These are phyloP conservation scores for Pyrrhoderma noxium DNA, from an alignment of 1,284 basidiomycete species.

Conservation along the genomic window DNA sequence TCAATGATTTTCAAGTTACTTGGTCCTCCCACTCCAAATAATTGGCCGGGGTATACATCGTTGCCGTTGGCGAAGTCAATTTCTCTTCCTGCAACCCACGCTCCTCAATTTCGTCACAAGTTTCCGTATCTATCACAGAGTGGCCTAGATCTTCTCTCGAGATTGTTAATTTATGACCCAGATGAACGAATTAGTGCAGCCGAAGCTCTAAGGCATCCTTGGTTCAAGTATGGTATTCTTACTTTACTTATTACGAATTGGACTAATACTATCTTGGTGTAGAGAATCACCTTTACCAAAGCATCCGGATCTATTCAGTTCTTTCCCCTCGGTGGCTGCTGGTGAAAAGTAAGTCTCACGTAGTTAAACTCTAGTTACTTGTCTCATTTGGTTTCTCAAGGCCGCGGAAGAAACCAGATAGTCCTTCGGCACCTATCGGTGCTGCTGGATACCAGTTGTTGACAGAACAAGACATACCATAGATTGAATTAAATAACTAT, in stretches of 20 bases:
- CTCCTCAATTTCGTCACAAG: constrained; percentile 62
- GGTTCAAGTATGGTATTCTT: constrained; percentile 66
- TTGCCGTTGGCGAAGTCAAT: constrained; percentile 80
- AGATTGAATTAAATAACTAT: too few species aligned
- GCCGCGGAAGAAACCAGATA: constrained; percentile 69
- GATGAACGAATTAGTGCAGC: constrained; percentile 77
- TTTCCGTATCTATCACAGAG: constrained; percentile 79
- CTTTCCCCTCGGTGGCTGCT: constrained; percentile 94
- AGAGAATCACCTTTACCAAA: constrained; percentile 94
- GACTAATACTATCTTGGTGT: constrained; percentile 9
- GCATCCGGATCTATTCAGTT: constrained; percentile 94
- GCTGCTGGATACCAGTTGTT: constrained; percentile 24
- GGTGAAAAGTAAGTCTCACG: constrained; percentile 75
- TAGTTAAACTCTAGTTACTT: not conserved
- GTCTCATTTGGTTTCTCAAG: not conserved
- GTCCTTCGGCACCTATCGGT: constrained; percentile 67
- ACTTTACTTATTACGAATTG: constrained; percentile 4
- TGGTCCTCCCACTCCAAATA: constrained; percentile 76
- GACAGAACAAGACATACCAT: constrained; percentile 11
- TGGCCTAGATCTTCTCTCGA: constrained; percentile 81
- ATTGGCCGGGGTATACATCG: constrained; percentile 80
- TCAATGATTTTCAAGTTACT: constrained; percentile 90
- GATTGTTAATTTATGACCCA: constrained; percentile 86
- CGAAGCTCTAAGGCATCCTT: constrained; percentile 85
- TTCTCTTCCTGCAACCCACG: constrained; percentile 70